Evolutionary conservation across 768 basidiomycete species (phyloP).

Genomic region (Epithele typhae): DNA sequence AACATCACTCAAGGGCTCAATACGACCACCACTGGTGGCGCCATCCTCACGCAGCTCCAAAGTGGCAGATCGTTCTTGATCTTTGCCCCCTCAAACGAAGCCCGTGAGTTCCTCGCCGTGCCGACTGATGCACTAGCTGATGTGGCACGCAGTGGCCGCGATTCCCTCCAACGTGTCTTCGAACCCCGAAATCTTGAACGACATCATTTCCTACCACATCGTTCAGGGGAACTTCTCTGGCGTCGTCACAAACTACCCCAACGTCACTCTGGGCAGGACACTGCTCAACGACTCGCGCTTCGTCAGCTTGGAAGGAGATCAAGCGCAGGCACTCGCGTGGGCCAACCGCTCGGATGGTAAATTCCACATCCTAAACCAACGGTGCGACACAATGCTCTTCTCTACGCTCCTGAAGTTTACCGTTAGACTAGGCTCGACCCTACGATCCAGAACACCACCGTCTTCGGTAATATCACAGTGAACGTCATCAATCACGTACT

Average conservation of each 20-base stretch:
- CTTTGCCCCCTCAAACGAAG: conserved; percentile 54
- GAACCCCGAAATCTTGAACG: conserved; percentile 36
- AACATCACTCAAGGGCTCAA: conserved; percentile 38
- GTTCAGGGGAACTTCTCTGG: conserved; percentile 47
- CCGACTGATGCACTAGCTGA: neutral
- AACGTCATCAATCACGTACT: conserved; percentile 50
- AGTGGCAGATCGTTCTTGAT: conserved; percentile 41
- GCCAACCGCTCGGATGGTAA: conserved; percentile 33
- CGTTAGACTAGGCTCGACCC: conserved; percentile 25
- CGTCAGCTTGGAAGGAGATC: conserved; percentile 54
- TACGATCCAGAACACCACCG: conserved; percentile 35
- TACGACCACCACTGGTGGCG: conserved; percentile 36
- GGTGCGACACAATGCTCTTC: conserved; percentile 23
- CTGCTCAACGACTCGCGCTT: conserved; percentile 46
- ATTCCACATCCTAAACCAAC: conserved; percentile 46
- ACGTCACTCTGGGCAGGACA: conserved; percentile 60
- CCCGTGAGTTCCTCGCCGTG: conserved; percentile 36
- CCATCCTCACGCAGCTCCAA: conserved; percentile 39
- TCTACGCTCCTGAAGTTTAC: no score
- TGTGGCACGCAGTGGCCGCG: conserved; percentile 17
- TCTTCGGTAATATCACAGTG: conserved; percentile 38
- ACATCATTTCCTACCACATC: conserved; percentile 55
- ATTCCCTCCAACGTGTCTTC: conserved; percentile 30
- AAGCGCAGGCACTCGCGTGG: conserved; percentile 53
- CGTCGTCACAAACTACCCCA: conserved; percentile 42